Evolutionary conservation across 2,329 filamentous ascomycete species (phyloP).

Genomic region (Verticillium klebahnii): DNA sequence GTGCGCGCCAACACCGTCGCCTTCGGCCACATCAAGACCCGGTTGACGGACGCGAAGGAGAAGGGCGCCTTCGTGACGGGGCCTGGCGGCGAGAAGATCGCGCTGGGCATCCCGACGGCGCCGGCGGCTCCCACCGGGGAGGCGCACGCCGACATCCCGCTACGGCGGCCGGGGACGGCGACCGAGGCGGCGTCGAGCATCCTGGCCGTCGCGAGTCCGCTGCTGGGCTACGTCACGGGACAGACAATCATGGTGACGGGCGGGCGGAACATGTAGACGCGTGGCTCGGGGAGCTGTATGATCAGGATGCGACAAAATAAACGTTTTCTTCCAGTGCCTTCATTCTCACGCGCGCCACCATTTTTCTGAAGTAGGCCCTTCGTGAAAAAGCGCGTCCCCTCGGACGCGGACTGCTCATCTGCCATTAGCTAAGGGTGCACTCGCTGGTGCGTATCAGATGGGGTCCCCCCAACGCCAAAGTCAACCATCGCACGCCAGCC

Average conservation of each 20-base stretch:
- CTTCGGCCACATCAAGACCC: constrained; percentile 76
- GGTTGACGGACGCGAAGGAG: constrained; percentile 81
- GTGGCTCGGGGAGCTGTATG: neutral
- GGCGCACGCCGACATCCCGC: constrained; percentile 66
- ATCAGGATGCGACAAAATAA: neutral
- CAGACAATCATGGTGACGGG: constrained; percentile 87
- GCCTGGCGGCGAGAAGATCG: constrained; percentile 70
- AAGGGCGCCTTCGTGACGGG: constrained; percentile 74
- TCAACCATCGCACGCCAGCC: constrained; percentile 3
- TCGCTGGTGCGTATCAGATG: neutral
- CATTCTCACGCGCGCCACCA: no score
- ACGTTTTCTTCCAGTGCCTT: no score
- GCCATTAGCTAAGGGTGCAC: neutral
- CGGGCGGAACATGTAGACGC: constrained; percentile 56
- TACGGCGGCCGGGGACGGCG: constrained; percentile 70
- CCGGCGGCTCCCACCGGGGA: constrained; percentile 39
- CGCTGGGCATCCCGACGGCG: constrained; percentile 66
- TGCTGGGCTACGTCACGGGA: constrained; percentile 80
- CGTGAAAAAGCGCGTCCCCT: neutral
- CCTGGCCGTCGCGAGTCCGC: constrained; percentile 72
- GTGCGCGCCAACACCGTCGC: constrained; percentile 80
- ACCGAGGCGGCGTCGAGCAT: constrained; percentile 77
- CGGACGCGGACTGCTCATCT: neutral
- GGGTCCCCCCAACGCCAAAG: constrained; percentile 11
- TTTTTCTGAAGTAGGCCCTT: no score